phyloP scores from a whole-genome alignment of 768 basidiomycete species.

The Obba rivulosa region DNA sequence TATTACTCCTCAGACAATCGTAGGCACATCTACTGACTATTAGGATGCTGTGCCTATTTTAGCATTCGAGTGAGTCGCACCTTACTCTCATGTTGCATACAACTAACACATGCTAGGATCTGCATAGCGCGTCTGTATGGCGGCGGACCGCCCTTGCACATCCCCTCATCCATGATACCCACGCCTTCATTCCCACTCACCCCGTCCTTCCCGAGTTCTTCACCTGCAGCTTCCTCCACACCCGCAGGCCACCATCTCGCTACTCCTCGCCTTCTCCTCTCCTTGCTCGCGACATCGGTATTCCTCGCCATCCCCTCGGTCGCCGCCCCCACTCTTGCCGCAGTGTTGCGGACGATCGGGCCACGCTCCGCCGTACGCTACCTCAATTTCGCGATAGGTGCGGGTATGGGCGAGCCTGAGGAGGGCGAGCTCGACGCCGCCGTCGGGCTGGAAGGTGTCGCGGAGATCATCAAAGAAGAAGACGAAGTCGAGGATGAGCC shows the following conservation, averaged over 20 bases:
- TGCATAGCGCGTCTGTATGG: constrained; percentile 87
- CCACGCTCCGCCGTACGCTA: constrained; percentile 75
- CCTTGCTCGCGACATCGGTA: constrained; percentile 79
- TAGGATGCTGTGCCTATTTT: neutral
- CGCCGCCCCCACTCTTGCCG: constrained; percentile 67
- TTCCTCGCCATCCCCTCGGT: constrained; percentile 81
- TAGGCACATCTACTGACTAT: too few relatives aligned
- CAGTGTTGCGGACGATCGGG: constrained; percentile 69
- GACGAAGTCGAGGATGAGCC: neutral
- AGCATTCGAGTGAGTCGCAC: constrained; percentile 84
- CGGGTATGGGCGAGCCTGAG: constrained; percentile 43
- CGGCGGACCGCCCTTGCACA: constrained; percentile 69
- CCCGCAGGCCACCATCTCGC: constrained; percentile 59
- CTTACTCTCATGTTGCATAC: neutral
- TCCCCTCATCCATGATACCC: constrained; percentile 62
- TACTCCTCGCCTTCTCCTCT: constrained; percentile 76
- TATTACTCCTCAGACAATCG: too few relatives aligned
- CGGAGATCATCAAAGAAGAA: constrained; percentile 40
- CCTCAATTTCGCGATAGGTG: constrained; percentile 78
- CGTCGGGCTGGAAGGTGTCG: constrained; percentile 66
- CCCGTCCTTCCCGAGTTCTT: constrained; percentile 27
- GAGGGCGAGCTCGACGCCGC: constrained; percentile 51
- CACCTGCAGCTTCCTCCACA: constrained; percentile 18
- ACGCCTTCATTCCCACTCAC: constrained; percentile 68
- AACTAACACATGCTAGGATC: constrained; percentile 41